Evolutionary conservation across 345 rosid genomes (phyloP), one percentile per base, ranked within the genome.

Genomic region (Clarkia xantiana): DNA sequence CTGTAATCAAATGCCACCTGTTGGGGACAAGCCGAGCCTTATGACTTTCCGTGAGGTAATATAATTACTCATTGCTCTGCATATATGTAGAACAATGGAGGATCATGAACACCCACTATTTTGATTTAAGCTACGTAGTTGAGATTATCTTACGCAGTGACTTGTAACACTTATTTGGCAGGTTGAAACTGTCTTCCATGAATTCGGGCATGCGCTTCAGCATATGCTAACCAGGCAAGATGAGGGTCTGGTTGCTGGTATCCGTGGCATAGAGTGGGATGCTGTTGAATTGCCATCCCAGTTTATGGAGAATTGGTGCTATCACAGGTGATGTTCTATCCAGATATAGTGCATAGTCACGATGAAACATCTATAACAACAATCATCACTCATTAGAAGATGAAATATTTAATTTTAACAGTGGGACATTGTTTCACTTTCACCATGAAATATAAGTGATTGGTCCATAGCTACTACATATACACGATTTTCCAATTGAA

Each of bases 231-330:
- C 97, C 62, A 80, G 70, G 62, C 65, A 77, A 68, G 97, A 88
- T 22, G 97, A 88, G 62, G 84, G 97, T 52, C 78, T 88, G 53
- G 93, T 84, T 54, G 71, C 97, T 73, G 97, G 97, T 59, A 78
- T 73, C 42, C 73, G 94, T 16, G 86, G 84, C 53, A 67, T 88
- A 34, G 97, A 88, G 62, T 84, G 97, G 97, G 97, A 88, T 62
- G 97, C 97, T 17, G 83, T 84, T 63, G 97, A 88, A 64, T 69
- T 88, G 61, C 93, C 94, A 40, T 88, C 97, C 12, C 97, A 88
- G 47, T 88, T 88, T 67, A 88, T 89, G 97, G 94, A 88, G 73
- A 88, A 88, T 53, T 88, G 97, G 97, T 88, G 97, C 69, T 88
- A 84, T 72, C 97, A 84, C 62, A 81, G 89, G 97, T 88, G 53